phyloP scores from a whole-genome alignment of 176 grass and related monocot genomes.

The Triticum timopheevii region DNA sequence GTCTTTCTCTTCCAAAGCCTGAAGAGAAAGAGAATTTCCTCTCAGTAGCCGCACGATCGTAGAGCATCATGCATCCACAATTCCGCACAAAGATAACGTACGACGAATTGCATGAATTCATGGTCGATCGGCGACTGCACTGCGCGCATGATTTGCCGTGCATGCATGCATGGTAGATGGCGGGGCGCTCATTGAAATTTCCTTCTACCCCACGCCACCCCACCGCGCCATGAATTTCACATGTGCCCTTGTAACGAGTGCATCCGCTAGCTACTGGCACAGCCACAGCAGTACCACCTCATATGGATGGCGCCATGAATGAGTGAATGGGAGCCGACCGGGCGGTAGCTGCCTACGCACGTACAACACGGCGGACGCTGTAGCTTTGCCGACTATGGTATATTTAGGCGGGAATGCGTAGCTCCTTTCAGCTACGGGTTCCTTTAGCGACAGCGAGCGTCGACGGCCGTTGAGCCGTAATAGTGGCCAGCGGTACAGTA shows the following conservation, averaged over 20 bases:
- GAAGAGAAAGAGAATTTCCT: background rate
- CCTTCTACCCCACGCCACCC: constrained; percentile 20
- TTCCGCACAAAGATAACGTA: background rate
- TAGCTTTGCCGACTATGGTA: background rate
- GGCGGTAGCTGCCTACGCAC: background rate
- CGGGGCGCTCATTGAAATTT: background rate
- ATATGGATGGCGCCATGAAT: background rate
- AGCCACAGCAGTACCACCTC: background rate
- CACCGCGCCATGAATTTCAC: constrained; percentile 34
- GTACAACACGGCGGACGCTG: background rate
- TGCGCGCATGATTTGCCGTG: background rate
- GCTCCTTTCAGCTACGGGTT: too few relatives aligned
- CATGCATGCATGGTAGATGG: background rate
- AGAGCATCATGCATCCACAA: background rate
- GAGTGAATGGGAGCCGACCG: constrained; percentile 5
- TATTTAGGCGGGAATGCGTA: background rate
- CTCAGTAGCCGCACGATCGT: background rate
- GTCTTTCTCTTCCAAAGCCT: background rate
- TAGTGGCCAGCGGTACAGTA: background rate
- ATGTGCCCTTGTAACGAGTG: constrained; percentile 6
- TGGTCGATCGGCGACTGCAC: background rate
- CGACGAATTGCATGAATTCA: background rate
- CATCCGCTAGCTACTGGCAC: too few relatives aligned
- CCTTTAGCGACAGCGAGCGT: too few relatives aligned
- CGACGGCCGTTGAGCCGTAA: background rate